Percentiles rank a stretch among this genome's conserved stretches.
Evolutionary conservation across 225 moss, liverwort and hornwort genomes (phyloP).

Genomic region (Marchantia polymorpha): DNA sequence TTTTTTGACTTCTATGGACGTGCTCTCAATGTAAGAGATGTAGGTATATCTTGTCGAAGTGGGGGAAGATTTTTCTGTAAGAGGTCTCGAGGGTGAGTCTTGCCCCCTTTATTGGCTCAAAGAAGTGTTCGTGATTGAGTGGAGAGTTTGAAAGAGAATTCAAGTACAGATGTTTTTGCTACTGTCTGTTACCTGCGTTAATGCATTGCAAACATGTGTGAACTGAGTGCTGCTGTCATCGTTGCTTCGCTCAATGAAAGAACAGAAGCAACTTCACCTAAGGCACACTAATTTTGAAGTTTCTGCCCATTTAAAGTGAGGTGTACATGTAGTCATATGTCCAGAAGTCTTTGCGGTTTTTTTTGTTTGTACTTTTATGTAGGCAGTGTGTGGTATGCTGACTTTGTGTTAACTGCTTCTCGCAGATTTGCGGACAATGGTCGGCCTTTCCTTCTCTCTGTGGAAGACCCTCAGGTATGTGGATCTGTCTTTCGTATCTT

Average conservation of each 20-base stretch:
- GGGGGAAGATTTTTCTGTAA: slow-evolving; percentile 86
- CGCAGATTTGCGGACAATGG: slow-evolving; percentile 37
- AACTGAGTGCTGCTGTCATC: background rate
- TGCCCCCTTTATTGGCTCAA: background rate
- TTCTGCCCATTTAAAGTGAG: background rate
- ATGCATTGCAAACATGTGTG: background rate
- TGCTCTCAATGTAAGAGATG: slow-evolving; percentile 79
- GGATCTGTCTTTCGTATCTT: background rate
- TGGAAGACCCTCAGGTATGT: slow-evolving; percentile 50
- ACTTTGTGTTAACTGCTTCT: background rate
- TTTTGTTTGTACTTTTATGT: background rate
- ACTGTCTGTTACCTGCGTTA: background rate
- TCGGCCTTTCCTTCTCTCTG: slow-evolving; percentile 41
- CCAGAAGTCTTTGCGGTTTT: background rate
- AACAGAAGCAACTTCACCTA: background rate
- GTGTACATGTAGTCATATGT: background rate
- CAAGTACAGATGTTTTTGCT: background rate
- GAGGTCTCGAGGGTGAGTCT: slow-evolving; percentile 68
- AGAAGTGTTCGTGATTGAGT: background rate
- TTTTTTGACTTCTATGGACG: slow-evolving; percentile 96
- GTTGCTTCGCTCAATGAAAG: background rate
- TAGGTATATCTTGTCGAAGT: slow-evolving; percentile 85
- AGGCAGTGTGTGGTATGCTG: background rate
- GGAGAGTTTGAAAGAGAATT: background rate
- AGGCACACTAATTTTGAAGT: background rate